These are phyloP conservation scores for Gyromitra esculenta DNA, from an alignment of 2,329 filamentous ascomycete genomes.

Conservation along the genomic window DNA sequence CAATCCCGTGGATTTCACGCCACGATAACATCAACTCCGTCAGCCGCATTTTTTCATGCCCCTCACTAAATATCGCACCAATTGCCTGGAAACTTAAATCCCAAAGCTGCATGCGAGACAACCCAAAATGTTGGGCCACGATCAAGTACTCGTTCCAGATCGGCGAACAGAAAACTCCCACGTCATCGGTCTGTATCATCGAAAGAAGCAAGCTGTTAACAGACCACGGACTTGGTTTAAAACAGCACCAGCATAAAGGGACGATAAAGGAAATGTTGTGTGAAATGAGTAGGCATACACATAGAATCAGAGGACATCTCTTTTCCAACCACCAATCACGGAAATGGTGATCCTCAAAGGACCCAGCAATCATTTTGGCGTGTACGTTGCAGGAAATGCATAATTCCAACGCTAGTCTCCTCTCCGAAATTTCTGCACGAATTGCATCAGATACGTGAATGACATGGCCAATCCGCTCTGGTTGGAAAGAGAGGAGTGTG, in stretches of 20 bases:
- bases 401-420: conserved; percentile 74
- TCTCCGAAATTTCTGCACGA: conserved; percentile 67
- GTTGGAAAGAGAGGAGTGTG: conserved; percentile 72
- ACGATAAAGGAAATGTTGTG: conserved; percentile 9
- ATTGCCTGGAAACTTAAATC: conserved; percentile 70
- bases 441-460: conserved; percentile 74
- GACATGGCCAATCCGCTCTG: conserved; percentile 78
- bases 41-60: conserved; percentile 70
- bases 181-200: conserved; percentile 75
- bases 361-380: conserved; percentile 72
- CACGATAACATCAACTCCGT: conserved; percentile 62
- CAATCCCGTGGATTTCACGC: conserved; percentile 16
- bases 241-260: conserved; percentile 13
- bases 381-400: conserved; percentile 85
- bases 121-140: conserved; percentile 74
- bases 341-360: conserved; percentile 76
- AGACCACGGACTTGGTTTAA: conserved; percentile 21
- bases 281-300: conserved; percentile 66
- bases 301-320: conserved; percentile 71
- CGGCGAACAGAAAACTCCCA: conserved; percentile 80
- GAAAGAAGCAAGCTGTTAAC: conserved; percentile 50
- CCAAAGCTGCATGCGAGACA: conserved; percentile 65
- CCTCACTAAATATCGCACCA: conserved; percentile 73
- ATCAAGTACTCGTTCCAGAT: conserved; percentile 81
- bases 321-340: conserved; percentile 73